Evolutionary conservation across 306 rosid species (phyloP), one percentile per base, ranked within the genome.

Genomic region (Acacia confusa): DNA sequence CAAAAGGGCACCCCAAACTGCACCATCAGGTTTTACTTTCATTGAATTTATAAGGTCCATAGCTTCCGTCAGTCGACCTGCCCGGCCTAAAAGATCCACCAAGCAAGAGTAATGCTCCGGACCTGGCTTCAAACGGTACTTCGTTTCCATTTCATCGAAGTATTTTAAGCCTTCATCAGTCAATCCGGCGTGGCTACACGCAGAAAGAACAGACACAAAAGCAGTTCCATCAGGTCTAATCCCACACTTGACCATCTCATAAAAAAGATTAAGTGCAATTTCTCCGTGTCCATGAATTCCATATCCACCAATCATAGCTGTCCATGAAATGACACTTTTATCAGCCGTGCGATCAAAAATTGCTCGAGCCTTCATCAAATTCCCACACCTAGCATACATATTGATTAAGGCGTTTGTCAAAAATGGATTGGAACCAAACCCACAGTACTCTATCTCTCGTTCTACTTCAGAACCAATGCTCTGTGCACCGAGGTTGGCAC

Each of bases 21-120:
- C 94, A 82, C 97, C 98, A 70, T 95, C 97, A 4, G 98, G 94
- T 72, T 83, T 85, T 44, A 85, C 88, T 58, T 82, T 87, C 95
- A 91, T 92, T 0, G 92, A 89, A 24, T 78, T 78, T 76, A 93
- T 93, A 28, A 88, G 84, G 45, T 82, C 83, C 82, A 78, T 73
- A n/a, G 97, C 97, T 86, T 92, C 92, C 45, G 82, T 83, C 73
- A 95, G 83, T 53, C 88, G 89, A 24, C 97, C 97, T 0, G 97
- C 97, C 19, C 98, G 88, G 20, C 97, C 98, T 78, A 95, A 81
- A 61, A 92, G 97, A 90, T 95, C 98, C 82, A 92, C 97, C 88
- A 89, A 50, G 74, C 98, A 95, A 43, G 94, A 90, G 74, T 90
- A 90, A 73, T 95, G 97, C 92, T 90, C 92, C 0, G 86, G 92